Evolutionary conservation across 306 rosid genomes (phyloP), one percentile per base, ranked within the genome.

Genomic region (Vicia faba): DNA sequence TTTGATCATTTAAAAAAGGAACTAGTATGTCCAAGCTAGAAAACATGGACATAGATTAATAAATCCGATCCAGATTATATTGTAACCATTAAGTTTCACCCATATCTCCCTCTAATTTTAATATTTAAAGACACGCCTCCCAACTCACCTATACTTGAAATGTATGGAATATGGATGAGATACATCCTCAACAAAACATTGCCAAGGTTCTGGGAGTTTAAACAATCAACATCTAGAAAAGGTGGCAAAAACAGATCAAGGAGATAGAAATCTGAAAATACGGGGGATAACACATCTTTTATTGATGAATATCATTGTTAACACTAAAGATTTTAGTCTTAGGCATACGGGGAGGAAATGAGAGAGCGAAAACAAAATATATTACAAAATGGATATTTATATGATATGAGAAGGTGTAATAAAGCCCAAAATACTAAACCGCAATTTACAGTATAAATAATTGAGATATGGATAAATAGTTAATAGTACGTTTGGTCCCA

Each of bases 11-110:
- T 54, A 15, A 18, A 70, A 60, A 11, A 53, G 59, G 40, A 44
- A 56, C 66, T 20, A 36, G 12, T 10, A 48, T 61, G 63, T 20
- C 48, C 16, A 66, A 18, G 31, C 49, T 23, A 10, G 35, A 55
- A 67, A 39, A 44, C 58, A 72, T 35, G 66, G 23, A 51, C 46
- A 51, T 38, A 66, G 54, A 59, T 35, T 66, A 33, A 15, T 9
- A 66, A 19, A 46, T 20, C 20, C 5, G 50, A 39, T 59, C 16
- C 36, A 53, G 14, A 50, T 60, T 66, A 41, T 50, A 50, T 48
- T 19, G n/a, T 46, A 39, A 71, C 13, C 35, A 14, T 46, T 58
- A 20, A 3, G 3, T 60, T 75, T 60, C 67, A 46, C 25, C 59
- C 36, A 57, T 68, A 44, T 28, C 51, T 45, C 18, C 31, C n/a